Base-by-base conservation (phyloP, 345 rosid species). In the Ceriops zippeliana region DNA sequence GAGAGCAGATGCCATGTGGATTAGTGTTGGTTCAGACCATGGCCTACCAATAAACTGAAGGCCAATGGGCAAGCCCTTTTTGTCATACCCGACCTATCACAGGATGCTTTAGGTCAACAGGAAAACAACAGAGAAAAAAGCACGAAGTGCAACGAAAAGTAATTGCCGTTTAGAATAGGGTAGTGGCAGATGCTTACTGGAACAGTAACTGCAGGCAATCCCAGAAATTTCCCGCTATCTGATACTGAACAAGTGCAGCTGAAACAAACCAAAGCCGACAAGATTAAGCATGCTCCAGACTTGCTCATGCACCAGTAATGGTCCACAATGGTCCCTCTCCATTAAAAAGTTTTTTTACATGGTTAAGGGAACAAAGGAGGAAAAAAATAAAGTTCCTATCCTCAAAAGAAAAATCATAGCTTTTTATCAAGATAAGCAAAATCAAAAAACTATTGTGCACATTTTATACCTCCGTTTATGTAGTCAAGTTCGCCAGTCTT, bases 31-130 rank as follows among this genome's bases (percentile, higher is more conserved):
- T 52, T 89, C 96, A 27, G 90, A 87, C 96, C 96, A 89, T 34
- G 96, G 96, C 77, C 68, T 85, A 69, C 96, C 96, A 2, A 85
- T 87, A 56, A 89, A 85, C 54, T 89, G 96, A 42, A 89, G 85
- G 31, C 96, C 90, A 35, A 87, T 84, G 5, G 96, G 96, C 80
- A 89, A 63, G 5, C 90, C 89, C 30, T 59, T 75, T 38, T 71
- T 71, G 71, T 89, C 96, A 74, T 87, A 89, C 77, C 96, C 91
- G 54, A 89, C 85, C 96, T 89, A 47, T 59, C 7, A 26, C 26
- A n/a, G 8, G 10, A 37, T 28, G 52, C 6, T 9, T 56, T 52
- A 20, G 52, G 30, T 51, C 37, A 71, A 30, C 3, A 52, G 0
- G 20, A 52, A 21, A 1, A 52, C 26, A 3, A 9, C 46, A 21